Base-by-base conservation (phyloP, 2,329 filamentous ascomycete genomes). In the Colletotrichum cuscutae region DNA sequence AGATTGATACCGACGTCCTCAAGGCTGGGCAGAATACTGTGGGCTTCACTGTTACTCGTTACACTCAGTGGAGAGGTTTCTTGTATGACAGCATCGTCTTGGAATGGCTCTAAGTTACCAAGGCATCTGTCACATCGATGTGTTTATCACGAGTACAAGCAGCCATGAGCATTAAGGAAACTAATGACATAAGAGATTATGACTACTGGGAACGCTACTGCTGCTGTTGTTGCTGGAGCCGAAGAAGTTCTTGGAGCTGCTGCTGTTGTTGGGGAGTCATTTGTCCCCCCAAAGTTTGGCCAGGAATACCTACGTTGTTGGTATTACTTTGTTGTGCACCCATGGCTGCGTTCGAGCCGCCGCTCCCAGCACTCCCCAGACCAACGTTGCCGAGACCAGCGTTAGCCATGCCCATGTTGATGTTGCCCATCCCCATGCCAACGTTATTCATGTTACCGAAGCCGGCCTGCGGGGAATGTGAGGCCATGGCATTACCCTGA, bases 81-180 rank as follows among this genome's bases (percentile, higher is more conserved):
- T 15, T 74, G 4, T 74, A 62, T 70, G 73, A 74, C 26, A 74
- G 73, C 35, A 59, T 74, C 62, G 65, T 74, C 1, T 46, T 74
- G 1, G 73, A 70, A 22, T 74, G 73, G 73, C n/a, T 58, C 49
- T 71, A 22, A 7, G 19, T 19, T 3, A n/a, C 2, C 6, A 49
- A 49, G 42, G 15, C 19, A 19, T 49, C 42, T 46, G 42, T 46
- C 15, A 8, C 6, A 9, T 46, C 42, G 3, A 12, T 35, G 32
- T 35, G 4, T 12, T 12, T 35, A 35, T 35, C 32, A 4, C 32
- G 32, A 35, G 32, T 35, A 46, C 15, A 7, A 15, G 6, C 9
- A n/a, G 42, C 19, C 19, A n/a, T 49, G 4, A n/a, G 0, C n/a
- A 8, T n/a, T 11, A 1, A 49, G 7, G 42, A 49, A 49, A 49